A percentile compares a stretch with the other conserved stretches of the same genome.
phyloP scores from a whole-genome alignment of 805 yeast species.

The Dipodascus geniculatus region DNA sequence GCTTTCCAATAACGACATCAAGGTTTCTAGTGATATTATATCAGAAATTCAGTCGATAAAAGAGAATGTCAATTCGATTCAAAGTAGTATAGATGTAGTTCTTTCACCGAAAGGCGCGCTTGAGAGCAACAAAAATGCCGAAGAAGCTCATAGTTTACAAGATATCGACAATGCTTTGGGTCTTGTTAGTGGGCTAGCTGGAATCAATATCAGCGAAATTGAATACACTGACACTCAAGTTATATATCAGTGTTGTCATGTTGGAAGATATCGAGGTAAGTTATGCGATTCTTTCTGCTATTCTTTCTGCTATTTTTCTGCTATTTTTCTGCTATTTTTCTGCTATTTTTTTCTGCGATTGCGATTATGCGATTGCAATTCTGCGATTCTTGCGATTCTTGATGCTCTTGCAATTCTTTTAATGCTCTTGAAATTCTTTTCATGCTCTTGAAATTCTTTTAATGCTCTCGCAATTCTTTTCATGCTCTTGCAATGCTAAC shows the following conservation, averaged over 20 bases:
- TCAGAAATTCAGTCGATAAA: background rate
- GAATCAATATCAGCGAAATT: background rate
- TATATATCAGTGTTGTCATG: background rate
- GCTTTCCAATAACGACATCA: background rate
- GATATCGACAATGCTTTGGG: background rate
- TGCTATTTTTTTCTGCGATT: too few species aligned
- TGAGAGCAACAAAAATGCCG: background rate
- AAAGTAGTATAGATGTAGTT: background rate
- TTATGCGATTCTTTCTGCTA: too few species aligned
- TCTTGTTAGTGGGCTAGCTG: background rate
- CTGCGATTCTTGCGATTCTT: too few species aligned
- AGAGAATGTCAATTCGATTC: background rate
- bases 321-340: too few species aligned
- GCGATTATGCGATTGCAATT: too few species aligned
- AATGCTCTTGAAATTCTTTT: too few species aligned
- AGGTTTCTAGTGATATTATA: background rate
- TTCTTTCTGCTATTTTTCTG: too few species aligned
- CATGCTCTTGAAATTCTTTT: too few species aligned
- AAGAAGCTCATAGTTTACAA: background rate
- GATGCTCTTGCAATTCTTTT: too few species aligned
- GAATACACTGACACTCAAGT: background rate
- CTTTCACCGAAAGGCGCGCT: background rate
- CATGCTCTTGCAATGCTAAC: too few species aligned
- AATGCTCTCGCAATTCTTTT: too few species aligned
- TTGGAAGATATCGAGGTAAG: background rate